These are phyloP conservation scores for Fusarium duplospermum DNA, from an alignment of 2,329 filamentous ascomycete species.

Conservation along the genomic window DNA sequence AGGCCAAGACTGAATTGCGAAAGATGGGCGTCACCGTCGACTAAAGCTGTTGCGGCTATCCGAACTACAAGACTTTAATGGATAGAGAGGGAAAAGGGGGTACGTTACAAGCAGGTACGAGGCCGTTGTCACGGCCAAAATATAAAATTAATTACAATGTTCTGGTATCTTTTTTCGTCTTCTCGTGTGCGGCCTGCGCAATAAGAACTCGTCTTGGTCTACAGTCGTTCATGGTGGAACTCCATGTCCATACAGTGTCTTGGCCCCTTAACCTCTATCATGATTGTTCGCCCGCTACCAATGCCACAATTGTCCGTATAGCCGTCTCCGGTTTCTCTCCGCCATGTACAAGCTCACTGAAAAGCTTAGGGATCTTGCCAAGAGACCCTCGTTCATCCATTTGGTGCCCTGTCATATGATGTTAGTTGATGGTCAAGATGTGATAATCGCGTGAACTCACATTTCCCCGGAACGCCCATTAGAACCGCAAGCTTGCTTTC, in stretches of 20 bases:
- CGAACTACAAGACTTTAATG: constrained; percentile 15
- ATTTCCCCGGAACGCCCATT: constrained; percentile 69
- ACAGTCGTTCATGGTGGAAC: not conserved
- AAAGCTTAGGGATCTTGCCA: constrained; percentile 68
- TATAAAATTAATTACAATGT: constrained; percentile 32
- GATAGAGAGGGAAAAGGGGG: constrained; percentile 31
- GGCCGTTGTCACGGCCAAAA: constrained; percentile 22
- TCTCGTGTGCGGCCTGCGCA: constrained; percentile 25
- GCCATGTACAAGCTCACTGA: constrained; percentile 67
- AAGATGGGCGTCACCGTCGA: constrained; percentile 83
- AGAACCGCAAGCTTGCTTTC: constrained; percentile 67
- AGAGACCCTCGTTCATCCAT: constrained; percentile 68
- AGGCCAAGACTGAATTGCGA: constrained; percentile 79
- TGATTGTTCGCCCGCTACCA: constrained; percentile 62
- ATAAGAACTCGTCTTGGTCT: not conserved
- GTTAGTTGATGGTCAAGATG: constrained; percentile 22
- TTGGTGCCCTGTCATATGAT: constrained; percentile 63
- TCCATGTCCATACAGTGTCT: not conserved
- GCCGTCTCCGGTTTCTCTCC: constrained; percentile 67
- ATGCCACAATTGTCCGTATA: constrained; percentile 68
- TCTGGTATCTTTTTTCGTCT: constrained; percentile 21
- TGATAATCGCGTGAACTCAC: constrained; percentile 59
- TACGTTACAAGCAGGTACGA: not conserved
- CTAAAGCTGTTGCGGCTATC: constrained; percentile 49
- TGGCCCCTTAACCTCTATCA: constrained; percentile 12